Conservation (phyloP, 139 green algal genomes). For the Chlamydomonas schloesseri region DNA sequence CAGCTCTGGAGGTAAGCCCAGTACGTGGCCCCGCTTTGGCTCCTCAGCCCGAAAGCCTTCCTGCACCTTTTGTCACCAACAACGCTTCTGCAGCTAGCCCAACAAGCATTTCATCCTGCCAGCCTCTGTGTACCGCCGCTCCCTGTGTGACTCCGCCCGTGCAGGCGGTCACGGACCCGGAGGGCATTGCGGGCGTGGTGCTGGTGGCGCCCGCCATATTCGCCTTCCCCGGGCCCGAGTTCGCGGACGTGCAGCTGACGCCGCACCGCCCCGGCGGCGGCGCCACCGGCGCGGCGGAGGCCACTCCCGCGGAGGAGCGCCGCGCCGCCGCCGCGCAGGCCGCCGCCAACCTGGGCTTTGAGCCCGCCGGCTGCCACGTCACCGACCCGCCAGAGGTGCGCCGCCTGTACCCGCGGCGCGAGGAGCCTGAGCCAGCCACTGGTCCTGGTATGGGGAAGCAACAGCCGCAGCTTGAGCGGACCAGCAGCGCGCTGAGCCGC, state of each 20-base stretch:
- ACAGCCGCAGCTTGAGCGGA: neutral
- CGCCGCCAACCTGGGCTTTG: neutral
- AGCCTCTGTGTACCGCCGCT: too few species aligned
- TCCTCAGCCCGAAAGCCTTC: too few species aligned
- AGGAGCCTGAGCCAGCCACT: neutral
- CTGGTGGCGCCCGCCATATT: constrained; percentile 89
- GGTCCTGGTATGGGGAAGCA: neutral
- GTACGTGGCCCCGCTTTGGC: too few species aligned
- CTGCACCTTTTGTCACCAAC: too few species aligned
- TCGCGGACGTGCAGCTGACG: constrained; percentile 1
- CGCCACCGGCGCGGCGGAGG: neutral
- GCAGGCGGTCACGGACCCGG: constrained; percentile 20
- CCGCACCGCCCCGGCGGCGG: neutral
- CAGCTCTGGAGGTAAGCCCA: constrained; percentile 61
- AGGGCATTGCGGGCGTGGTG: constrained; percentile 64
- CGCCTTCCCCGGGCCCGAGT: constrained; percentile 38
- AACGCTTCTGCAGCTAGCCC: too few species aligned
- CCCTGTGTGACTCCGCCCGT: too few species aligned
- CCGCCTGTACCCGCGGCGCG: constrained; percentile 4
- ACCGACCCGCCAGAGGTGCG: constrained; percentile 37
- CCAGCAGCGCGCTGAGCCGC: too few species aligned
- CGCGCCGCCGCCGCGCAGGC: neutral
- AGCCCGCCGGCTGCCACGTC: neutral
- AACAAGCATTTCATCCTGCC: too few species aligned
- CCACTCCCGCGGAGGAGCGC: neutral